Base-by-base conservation (phyloP, 2,329 filamentous ascomycete species). In the Gnomoniopsis sp. region DNA sequence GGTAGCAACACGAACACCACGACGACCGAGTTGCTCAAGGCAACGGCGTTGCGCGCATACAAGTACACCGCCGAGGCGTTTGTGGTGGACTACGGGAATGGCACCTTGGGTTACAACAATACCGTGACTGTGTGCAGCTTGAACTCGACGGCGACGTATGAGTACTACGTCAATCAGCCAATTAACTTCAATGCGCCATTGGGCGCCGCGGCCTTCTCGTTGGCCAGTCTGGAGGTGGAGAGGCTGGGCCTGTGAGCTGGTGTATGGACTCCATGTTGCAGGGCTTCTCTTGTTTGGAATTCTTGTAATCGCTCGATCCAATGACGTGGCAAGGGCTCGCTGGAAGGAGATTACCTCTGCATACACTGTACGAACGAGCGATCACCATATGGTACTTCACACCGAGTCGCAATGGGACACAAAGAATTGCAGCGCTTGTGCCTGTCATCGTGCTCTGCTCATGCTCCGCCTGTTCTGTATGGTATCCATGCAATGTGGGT, bases 121-220 rank as follows among this genome's bases (percentile, higher is more conserved):
- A 76, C 74, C 0, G 74, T 76, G 3, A 54, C 69, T 0, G 74
- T 75, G 7, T 76, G 73, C 63, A 76, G 74, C 53, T 65, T 76
- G 34, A 76, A 77, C 64, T 77, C 74, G 49, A 75, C 68, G 2
- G 74, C 74, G 1, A 66, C 63, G 1, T 76, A 73, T 59, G 70
- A 75, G 66, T 77, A 76, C 62, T 77, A 77, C 44, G 63, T 70
- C 17, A 41, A 58, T 11, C 71, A 70, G 55, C 73, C 74, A 7
- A 62, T 75, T 38, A 53, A 66, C 11, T 71, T 69, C 36, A 74
- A 77, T 58, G 74, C 71, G 57, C 65, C 75, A 26, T 67, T 75
- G 6, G 74, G 74, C 6, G 71, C 71, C 26, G 71, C 69, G 2
- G 69, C 72, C 0, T 77, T 72, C 58, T 55, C 75, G 3, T 63